Evolutionary conservation across 106 monocot species (phyloP).

Genomic region (Acanthochlamys bracteata): DNA sequence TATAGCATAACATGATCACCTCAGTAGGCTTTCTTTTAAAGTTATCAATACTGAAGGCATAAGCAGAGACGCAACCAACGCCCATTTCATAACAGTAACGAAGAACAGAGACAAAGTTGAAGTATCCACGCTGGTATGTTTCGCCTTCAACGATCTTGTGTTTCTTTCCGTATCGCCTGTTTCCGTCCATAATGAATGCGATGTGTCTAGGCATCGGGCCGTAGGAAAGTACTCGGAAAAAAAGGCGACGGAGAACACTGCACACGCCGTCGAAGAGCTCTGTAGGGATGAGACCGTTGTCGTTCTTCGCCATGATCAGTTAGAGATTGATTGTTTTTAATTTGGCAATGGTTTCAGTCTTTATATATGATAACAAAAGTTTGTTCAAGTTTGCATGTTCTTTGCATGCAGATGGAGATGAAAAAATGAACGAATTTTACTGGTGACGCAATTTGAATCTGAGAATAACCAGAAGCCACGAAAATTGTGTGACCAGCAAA

Average conservation of each 20-base stretch:
- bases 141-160: slow-evolving; percentile 1
- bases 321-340: too few relatives aligned
- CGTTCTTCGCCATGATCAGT: background rate
- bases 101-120: slow-evolving; percentile 16
- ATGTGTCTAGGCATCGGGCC: slow-evolving; percentile 37
- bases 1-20: background rate
- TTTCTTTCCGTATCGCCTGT: slow-evolving; percentile 31
- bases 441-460: too few relatives aligned
- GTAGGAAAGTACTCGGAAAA: slow-evolving; percentile 25
- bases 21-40: slow-evolving; percentile 33
- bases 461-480: too few relatives aligned
- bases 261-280: background rate
- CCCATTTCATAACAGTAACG: slow-evolving; percentile 42
- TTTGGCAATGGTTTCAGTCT: too few relatives aligned
- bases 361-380: too few relatives aligned
- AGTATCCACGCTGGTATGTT: slow-evolving; percentile 21
- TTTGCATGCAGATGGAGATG: too few relatives aligned
- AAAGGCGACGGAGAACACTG: slow-evolving; percentile 10
- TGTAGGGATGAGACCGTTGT: background rate
- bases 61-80: slow-evolving; percentile 27
- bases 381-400: too few relatives aligned
- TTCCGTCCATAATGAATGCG: slow-evolving; percentile 56
- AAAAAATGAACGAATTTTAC: too few relatives aligned
- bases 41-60: slow-evolving; percentile 55
- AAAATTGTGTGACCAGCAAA: too few relatives aligned